Evolutionary conservation across 805 yeast genomes (phyloP), one percentile per base, ranked within the genome.

Genomic region (Ogataea nitratoaversa): DNA sequence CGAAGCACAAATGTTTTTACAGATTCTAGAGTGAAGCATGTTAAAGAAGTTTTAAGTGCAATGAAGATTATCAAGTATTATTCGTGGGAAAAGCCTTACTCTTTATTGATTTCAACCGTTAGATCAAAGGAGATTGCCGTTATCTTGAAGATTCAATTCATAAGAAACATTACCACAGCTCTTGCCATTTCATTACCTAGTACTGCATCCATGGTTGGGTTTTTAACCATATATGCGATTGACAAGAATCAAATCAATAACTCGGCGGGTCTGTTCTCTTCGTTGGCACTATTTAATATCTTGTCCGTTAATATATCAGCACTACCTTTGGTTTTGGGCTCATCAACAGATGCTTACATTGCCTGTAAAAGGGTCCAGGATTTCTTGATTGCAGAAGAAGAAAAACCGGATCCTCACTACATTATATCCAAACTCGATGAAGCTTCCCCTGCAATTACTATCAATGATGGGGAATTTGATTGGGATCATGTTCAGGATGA

Each of bases 71-170:
- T 90, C 60, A 90, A 90, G 65, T 84, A 75, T 59, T 90, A 89
- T 59, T 85, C 95, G 1, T 90, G 96, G 96, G 97, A 90, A 63
- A 70, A 70, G 23, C 89, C 96, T 1, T 90, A 87, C 57, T 70
- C 71, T 39, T 59, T 70, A 9, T 66, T 72, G 38, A 72, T 90
- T 27, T 54, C 76, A 12, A 70, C 67, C 11, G 68, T 76, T 20
- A 75, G 97, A 57, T 52, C 56, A 0, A 55, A 66, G 17, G 97
- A 89, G 62, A 79, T 85, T 74, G 49, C 54, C 4, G 66, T 69
- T 37, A 72, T 90, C 43, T 71, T 79, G 46, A 67, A 64, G 38
- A 75, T 87, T 68, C 90, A 84, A 53, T 67, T 79, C 32, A 57
- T 77, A 22, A 77, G 90, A 57, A 84, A 77, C 50, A 47, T 71